Evolutionary conservation across 768 basidiomycete species (phyloP).

Genomic region (Panellus pusillus): DNA sequence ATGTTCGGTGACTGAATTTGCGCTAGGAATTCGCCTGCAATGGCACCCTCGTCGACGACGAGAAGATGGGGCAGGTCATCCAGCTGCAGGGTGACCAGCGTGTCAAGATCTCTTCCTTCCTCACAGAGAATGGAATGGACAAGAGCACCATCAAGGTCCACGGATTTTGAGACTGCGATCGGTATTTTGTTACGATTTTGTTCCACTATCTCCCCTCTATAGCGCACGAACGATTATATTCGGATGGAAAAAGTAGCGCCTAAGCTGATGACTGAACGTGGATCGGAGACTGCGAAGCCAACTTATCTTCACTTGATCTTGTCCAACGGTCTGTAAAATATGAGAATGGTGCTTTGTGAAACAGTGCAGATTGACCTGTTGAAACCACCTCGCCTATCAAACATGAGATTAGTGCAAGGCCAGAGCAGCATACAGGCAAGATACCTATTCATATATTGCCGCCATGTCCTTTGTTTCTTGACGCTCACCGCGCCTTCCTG

Average conservation of each 20-base stretch:
- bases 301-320: conserved; percentile 76
- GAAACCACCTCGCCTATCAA: conserved; percentile 74
- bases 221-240: conserved; percentile 22
- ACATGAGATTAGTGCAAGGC: conserved; percentile 10
- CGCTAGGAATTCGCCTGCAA: conserved; percentile 95
- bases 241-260: conserved; percentile 11
- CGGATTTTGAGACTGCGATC: conserved; percentile 61
- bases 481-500: conserved; percentile 67
- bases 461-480: conserved; percentile 89
- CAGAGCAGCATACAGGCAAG: background rate
- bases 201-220: conserved; percentile 21
- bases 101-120: conserved; percentile 84
- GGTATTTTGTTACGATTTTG: conserved; percentile 17
- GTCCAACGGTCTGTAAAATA: conserved; percentile 72
- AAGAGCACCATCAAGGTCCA: conserved; percentile 82
- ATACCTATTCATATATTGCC: conserved; percentile 97
- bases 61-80: conserved; percentile 94
- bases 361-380: conserved; percentile 53
- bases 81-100: conserved; percentile 99
- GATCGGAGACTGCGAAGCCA: conserved; percentile 16
- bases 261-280: conserved; percentile 12
- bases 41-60: conserved; percentile 93
- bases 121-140: conserved; percentile 78
- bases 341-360: conserved; percentile 14
- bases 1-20: background rate